Evolutionary conservation across 257 asterid genomes (phyloP).

Genomic region (Ilex aquifolium): DNA sequence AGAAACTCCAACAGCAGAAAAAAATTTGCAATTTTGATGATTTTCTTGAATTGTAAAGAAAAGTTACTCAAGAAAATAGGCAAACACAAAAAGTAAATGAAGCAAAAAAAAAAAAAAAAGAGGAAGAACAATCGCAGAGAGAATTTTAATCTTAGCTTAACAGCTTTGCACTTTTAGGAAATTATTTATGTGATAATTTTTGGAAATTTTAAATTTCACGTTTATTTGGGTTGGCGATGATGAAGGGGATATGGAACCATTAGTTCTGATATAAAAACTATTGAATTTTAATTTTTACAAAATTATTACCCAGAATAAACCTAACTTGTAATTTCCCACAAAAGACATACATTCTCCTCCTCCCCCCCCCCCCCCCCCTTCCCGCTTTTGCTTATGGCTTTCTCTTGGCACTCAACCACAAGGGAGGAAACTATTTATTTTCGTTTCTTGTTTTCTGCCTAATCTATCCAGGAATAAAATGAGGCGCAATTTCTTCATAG

Average conservation of each 20-base stretch:
- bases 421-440: no score
- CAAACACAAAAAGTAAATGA: not conserved
- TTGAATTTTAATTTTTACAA: no score
- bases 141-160: not conserved
- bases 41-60: not conserved
- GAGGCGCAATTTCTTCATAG: not conserved
- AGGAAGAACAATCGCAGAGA: not conserved
- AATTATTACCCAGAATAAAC: no score
- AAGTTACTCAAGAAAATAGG: not conserved
- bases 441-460: not conserved
- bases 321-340: no score
- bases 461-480: not conserved
- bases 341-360: no score
- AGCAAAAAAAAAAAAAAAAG: not conserved
- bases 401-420: no score
- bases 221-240: no score
- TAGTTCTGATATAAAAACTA: no score
- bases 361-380: no score
- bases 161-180: not conserved
- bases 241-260: no score
- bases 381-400: no score
- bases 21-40: not conserved
- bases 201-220: not conserved
- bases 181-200: not conserved
- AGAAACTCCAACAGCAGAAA: conserved; percentile 3